Base-by-base conservation (phyloP, 202 grass and related monocot species). In the Bolboschoenoplectus hybrid region DNA sequence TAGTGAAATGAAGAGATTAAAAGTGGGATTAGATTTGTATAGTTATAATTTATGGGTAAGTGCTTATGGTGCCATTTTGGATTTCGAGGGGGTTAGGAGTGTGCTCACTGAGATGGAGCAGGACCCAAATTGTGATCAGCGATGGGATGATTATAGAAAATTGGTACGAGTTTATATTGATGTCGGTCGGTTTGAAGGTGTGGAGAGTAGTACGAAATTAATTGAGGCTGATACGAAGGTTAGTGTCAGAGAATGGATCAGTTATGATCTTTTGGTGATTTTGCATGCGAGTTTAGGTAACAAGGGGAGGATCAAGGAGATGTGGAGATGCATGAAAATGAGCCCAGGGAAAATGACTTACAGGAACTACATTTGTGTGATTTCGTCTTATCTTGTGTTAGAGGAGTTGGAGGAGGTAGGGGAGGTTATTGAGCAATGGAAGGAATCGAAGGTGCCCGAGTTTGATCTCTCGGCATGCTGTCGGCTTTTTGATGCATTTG, bases 1-100 rank as follows among this genome's bases (percentile, higher is more conserved):
- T 43, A 75, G 89, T 20, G 92, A 95, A 20, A 72, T 95, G 56
- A 95, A 88, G 84, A 89, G 67, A 35, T 85, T 68, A 57, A 91
- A 86, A 51, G 81, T 97, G 6, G 81, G 85, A 3, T 86, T 90
- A 19, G 95, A 95, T 65, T 84, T 97, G 9, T 97, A 89, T 87
- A 95, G 92, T 1, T 97, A 97, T 89, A 97, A 97, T 76, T 92
- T 95, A 45, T 86, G 89, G 45, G 79, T 92, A 62, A 98, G 93
- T 6, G 90, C 93, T 44, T 84, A 83, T 35, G 87, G 89, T 9
- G 90, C 91, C 13, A 81, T 84, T 63, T 69, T 94, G 84, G 91
- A 98, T 75, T 86, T 95, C 0, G 77, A 89, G 49, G 86, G 19
- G 43, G 84, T 90, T 84, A 91, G 17, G 63, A 89, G 34, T 79